phyloP scores from a whole-genome alignment of 1,139 yeast genomes.

The Suhomyces bokatorum region DNA sequence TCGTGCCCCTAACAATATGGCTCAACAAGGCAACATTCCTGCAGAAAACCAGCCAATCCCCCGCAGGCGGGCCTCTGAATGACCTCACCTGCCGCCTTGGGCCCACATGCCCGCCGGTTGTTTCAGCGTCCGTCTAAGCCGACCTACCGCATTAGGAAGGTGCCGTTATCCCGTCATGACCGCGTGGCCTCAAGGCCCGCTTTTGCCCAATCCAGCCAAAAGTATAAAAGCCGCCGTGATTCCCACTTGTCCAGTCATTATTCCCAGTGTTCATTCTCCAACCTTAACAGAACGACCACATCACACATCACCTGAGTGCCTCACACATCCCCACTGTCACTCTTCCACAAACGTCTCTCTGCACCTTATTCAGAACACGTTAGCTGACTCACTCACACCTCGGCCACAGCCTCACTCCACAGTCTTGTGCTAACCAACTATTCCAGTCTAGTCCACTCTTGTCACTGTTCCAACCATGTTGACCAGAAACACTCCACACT shows the following conservation, averaged over 20 bases:
- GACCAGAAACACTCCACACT: slow-evolving; percentile 12
- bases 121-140: not conserved
- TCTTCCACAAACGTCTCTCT: not conserved
- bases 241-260: not conserved
- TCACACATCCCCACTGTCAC: not conserved
- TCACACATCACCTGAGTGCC: no score
- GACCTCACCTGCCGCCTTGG: slow-evolving; percentile 1
- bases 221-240: slow-evolving; percentile 6
- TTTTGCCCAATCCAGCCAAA: slow-evolving; percentile 3
- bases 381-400: no score
- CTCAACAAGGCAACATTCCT: not conserved
- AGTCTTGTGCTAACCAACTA: no score
- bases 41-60: not conserved
- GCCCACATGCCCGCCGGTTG: not conserved
- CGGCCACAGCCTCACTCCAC: no score
- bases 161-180: not conserved
- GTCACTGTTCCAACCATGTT: no score
- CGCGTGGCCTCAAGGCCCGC: slow-evolving; percentile 1
- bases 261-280: no score
- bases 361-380: not conserved
- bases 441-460: no score
- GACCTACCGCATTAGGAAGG: slow-evolving; percentile 4
- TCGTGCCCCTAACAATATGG: not conserved
- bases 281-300: no score
- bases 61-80: not conserved